These are phyloP conservation scores for Rhizophagus clarus DNA, from an alignment of 192 early-diverging fungal genomes.

Conservation along the genomic window DNA sequence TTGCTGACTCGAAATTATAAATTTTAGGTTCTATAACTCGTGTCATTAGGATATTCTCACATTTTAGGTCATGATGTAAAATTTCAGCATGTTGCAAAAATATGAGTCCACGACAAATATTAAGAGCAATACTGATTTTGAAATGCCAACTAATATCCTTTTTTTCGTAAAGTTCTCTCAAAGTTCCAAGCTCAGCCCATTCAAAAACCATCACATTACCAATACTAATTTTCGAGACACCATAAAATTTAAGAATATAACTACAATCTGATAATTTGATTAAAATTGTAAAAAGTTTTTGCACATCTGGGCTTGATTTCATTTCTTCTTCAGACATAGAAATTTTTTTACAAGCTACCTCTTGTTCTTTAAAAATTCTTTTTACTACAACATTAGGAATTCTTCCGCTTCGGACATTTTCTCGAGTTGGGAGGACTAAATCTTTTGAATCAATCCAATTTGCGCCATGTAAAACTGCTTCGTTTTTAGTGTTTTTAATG, in stretches of 20 bases:
- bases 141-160: background rate
- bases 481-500: too few species aligned
- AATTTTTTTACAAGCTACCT: too few species aligned
- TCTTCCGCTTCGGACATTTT: too few species aligned
- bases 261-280: background rate
- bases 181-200: constrained; percentile 21
- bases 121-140: constrained; percentile 16
- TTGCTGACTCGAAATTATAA: constrained; percentile 1
- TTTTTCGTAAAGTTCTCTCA: background rate
- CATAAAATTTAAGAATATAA: constrained; percentile 26
- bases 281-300: background rate
- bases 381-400: too few species aligned
- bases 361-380: too few species aligned
- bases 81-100: constrained; percentile 13
- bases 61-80: constrained; percentile 29
- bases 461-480: too few species aligned
- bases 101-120: constrained; percentile 15
- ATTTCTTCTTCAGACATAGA: background rate
- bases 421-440: too few species aligned
- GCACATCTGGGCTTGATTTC: background rate
- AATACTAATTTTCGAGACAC: background rate
- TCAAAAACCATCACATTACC: background rate
- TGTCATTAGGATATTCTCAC: constrained; percentile 24
- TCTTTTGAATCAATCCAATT: too few species aligned
- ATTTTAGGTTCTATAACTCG: constrained; percentile 8